phyloP scores from a whole-genome alignment of 2,329 filamentous ascomycete genomes.

The Aspergillus pseudotamarii region DNA sequence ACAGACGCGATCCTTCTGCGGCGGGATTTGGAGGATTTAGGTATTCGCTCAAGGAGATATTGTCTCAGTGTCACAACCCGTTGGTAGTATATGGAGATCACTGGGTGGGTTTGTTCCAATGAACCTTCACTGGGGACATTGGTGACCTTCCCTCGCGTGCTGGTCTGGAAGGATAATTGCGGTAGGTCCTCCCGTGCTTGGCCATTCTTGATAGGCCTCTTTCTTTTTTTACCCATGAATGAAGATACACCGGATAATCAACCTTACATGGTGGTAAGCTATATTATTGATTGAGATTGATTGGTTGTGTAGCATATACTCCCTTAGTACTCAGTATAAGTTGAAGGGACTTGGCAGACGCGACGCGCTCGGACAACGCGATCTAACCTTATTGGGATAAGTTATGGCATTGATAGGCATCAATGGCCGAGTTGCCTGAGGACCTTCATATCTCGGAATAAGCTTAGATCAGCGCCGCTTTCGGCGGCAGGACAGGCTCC shows the following conservation, averaged over 20 bases:
- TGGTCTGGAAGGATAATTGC: slow-evolving; percentile 25
- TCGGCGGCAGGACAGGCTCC: too few relatives aligned
- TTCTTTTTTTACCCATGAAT: slow-evolving; percentile 39
- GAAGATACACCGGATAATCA: not conserved
- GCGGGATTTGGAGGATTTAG: slow-evolving; percentile 62
- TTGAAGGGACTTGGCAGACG: not conserved
- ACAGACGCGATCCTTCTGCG: slow-evolving; percentile 49
- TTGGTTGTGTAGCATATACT: not conserved
- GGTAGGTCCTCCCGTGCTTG: slow-evolving; percentile 17
- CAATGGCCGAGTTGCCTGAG: too few relatives aligned
- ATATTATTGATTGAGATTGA: not conserved
- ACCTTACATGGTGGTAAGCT: not conserved
- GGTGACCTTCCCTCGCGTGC: too few relatives aligned
- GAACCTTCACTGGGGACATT: slow-evolving; percentile 5
- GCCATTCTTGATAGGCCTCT: slow-evolving; percentile 38
- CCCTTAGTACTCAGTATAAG: not conserved
- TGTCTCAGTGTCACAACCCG: slow-evolving; percentile 68
- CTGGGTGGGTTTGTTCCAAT: slow-evolving; percentile 52
- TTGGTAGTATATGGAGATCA: slow-evolving; percentile 70
- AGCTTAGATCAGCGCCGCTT: too few relatives aligned
- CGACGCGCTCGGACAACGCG: not conserved
- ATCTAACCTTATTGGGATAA: not conserved
- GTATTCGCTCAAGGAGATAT: slow-evolving; percentile 69
- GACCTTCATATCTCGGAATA: too few relatives aligned
- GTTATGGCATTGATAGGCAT: not conserved